These are phyloP conservation scores for Citrullus amarus DNA, from an alignment of 306 rosid species.

Conservation along the genomic window DNA sequence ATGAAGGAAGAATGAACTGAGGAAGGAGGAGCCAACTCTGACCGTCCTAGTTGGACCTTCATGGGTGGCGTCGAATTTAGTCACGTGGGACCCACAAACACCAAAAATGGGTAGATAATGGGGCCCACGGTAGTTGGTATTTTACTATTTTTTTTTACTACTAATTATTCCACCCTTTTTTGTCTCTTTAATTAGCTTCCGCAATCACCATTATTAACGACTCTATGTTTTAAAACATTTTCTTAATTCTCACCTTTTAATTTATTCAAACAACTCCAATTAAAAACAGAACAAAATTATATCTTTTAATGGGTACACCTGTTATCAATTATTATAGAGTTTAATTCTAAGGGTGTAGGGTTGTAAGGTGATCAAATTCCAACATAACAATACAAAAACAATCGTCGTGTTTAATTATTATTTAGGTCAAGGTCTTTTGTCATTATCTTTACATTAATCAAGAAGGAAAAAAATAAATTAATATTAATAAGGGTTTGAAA, in stretches of 20 bases:
- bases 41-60: not conserved
- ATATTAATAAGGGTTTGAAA: not conserved
- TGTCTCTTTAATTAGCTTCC: not conserved
- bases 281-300: not conserved
- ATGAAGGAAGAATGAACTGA: not conserved
- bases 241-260: not conserved
- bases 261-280: not conserved
- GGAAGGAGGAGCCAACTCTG: conserved; percentile 1
- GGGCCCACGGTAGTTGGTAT: not conserved
- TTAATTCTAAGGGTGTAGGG: not conserved
- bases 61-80: not conserved
- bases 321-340: not conserved
- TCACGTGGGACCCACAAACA: not conserved
- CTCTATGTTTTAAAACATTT: not conserved
- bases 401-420: not conserved
- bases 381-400: not conserved
- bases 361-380: not conserved
- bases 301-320: not conserved
- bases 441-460: not conserved
- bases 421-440: not conserved
- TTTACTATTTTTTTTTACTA: not conserved
- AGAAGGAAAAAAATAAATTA: not conserved
- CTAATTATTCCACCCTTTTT: not conserved
- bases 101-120: not conserved
- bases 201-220: not conserved